Conservation (phyloP, 352 stramenopile genomes). For the Globisporangium takayamanum region DNA sequence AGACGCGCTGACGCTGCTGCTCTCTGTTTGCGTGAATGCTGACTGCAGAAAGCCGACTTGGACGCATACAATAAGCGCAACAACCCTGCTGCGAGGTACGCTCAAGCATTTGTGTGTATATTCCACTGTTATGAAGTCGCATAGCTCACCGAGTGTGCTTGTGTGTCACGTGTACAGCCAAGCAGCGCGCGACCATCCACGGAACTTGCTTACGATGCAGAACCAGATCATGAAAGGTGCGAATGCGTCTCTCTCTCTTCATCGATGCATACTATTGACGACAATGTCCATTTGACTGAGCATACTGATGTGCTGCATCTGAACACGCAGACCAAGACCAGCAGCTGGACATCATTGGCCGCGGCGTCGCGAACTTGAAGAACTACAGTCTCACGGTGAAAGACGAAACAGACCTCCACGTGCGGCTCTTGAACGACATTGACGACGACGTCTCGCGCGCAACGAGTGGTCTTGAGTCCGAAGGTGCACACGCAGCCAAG, state of each 20-base stretch:
- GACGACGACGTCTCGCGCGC: conserved; percentile 82
- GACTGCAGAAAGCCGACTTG: conserved; percentile 54
- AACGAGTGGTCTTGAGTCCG: conserved; percentile 77
- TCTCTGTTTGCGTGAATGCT: background rate
- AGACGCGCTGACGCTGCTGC: background rate
- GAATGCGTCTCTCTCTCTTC: background rate
- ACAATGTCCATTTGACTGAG: background rate
- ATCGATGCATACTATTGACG: background rate
- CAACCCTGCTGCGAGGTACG: conserved; percentile 10
- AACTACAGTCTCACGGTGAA: conserved; percentile 85
- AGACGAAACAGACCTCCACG: conserved; percentile 87
- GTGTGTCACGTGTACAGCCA: conserved; percentile 9
- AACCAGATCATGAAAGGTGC: conserved; percentile 87
- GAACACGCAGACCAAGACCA: conserved; percentile 70
- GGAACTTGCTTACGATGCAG: conserved; percentile 73
- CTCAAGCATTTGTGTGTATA: background rate
- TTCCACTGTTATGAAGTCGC: too few species aligned
- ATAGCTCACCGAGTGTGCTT: too few species aligned
- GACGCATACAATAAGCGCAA: conserved; percentile 70
- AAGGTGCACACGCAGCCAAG: conserved; percentile 70
- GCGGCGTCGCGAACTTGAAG: conserved; percentile 78
- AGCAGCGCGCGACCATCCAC: conserved; percentile 24
- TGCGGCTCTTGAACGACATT: conserved; percentile 85
- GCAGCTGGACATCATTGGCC: conserved; percentile 76
- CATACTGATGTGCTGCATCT: background rate